phyloP scores from a whole-genome alignment of 2,329 filamentous ascomycete species.

The Cercospora sp. region DNA sequence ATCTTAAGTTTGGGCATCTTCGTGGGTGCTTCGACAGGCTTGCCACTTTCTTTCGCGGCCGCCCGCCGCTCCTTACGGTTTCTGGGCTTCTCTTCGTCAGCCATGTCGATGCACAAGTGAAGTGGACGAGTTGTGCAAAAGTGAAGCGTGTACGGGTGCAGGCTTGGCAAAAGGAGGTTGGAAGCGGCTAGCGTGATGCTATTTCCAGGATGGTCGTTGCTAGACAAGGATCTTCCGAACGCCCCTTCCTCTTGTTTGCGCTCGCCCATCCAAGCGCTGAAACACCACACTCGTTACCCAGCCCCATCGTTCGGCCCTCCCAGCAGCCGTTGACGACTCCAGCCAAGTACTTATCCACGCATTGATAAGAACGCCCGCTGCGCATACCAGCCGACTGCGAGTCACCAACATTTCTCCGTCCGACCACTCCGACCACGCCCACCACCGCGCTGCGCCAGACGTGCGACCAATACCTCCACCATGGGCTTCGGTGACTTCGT shows the following conservation, averaged over 20 bases:
- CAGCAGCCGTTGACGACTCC: conserved; percentile 10
- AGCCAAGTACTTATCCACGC: conserved; percentile 7
- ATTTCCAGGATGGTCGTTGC: conserved; percentile 5
- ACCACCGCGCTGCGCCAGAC: not conserved
- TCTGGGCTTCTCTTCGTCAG: conserved; percentile 31
- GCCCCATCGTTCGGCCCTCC: conserved; percentile 7
- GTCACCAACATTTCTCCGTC: conserved; percentile 11
- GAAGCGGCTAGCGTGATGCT: conserved; percentile 1
- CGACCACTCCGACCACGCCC: conserved; percentile 7
- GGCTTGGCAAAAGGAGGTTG: not conserved
- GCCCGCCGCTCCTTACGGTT: conserved; percentile 51
- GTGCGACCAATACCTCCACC: conserved; percentile 41
- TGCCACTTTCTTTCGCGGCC: conserved; percentile 39
- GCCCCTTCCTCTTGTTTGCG: conserved; percentile 12
- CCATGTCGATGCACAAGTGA: conserved; percentile 7
- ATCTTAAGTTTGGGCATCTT: conserved; percentile 61
- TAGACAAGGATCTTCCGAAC: conserved; percentile 4
- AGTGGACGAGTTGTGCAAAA: conserved; percentile 2
- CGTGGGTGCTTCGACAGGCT: conserved; percentile 37
- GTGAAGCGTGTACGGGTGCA: not conserved
- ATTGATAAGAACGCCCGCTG: conserved; percentile 5
- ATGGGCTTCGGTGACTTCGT: conserved; percentile 93
- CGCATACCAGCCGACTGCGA: conserved; percentile 10
- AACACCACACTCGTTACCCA: conserved; percentile 15
- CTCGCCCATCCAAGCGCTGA: not conserved